Evolutionary conservation across 495 filamentous ascomycete genomes (phyloP), one percentile per base, ranked within the genome.

Genomic region (Tuber umbilicatum): DNA sequence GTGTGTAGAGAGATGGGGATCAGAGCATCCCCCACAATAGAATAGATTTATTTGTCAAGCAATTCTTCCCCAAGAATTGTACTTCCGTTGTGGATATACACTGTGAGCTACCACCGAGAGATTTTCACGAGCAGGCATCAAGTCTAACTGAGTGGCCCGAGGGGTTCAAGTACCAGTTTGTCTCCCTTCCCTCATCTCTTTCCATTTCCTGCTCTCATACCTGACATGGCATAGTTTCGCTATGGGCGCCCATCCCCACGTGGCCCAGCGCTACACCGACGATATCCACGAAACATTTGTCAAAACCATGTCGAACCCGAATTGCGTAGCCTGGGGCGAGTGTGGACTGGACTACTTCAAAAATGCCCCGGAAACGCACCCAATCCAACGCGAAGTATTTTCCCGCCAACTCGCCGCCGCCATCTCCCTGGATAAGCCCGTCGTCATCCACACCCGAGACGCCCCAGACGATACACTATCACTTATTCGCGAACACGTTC

Each of bases 301-400:
- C 9, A 50, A 42, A n/a, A 12, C 60, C 1, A 88, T 89, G 87
- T 89, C 87, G 5, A 86, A 89, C 76, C 88, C 88, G 9, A 88
- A 87, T 78, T 89, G 87, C 42, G 86, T 89, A 31, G 88, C 87
- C 50, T 89, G 88, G 88, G 83, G 84, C 10, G 84, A 86, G 55
- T 81, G 79, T 47, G 79, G 79, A 10, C 79, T 81, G 31, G 79
- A 81, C 78, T 81, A 74, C 70, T 64, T 70, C 43, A 81, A 78
- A 41, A 78, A 74, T 70, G 10, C 70, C 14, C 12, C 35, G 19
- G 55, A 21, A 27, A 78, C 75, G 17, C 68, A 75, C 39, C 12
- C 21, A 12, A 77, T 43, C 16, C 79, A 81, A 43, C 78, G 38
- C 3, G 38, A 55, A 5, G 79, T 81, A 17, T 81, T 81, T 47